Evolutionary conservation across 208 protist genomes (phyloP), one percentile per base, ranked within the genome.

Genomic region (Leishmania braziliensis): DNA sequence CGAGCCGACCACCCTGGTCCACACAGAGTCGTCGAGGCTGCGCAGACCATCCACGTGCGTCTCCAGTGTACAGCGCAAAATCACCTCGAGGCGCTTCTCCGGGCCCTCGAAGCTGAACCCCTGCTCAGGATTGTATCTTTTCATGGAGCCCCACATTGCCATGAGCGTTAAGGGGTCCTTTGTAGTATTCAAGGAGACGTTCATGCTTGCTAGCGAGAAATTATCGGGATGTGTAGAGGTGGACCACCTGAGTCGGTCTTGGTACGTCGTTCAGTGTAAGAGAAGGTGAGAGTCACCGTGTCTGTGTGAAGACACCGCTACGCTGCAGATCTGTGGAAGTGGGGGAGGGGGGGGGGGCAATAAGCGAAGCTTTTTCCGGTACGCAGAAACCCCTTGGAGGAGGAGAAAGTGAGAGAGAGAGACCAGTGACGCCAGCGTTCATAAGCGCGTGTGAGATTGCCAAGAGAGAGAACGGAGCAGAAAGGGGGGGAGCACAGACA

Each of bases 71-170:
- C 86, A 87, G 29, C 93, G 90, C 70, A 97, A 83, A 75, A 96
- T 95, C 39, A 98, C 87, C 89, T 98, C 94, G 51, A 98, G 81
- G 1, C 92, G 90, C 89, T 98, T 98, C 84, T 98, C 95, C n/a
- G 95, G 95, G 0, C 96, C 95, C 88, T 98, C 95, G 80, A 98
- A 98, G 84, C 90, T 95, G 81, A 93, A 93, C 23, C 93, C 87
- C 74, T 95, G 93, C 39, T 87, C 81, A 5, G 94, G 92, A 78
- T 96, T 80, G 84, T 91, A 95, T 43, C 84, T 81, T 50, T 91
- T 87, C 88, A 96, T 92, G 71, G 92, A 95, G 54, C 92, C 92
- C 93, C 92, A 96, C 92, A 96, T 97, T 36, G 92, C 92, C 92
- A 96, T 96, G n/a, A 96, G 80, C 69, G 92, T 95, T 58, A 97